phyloP scores from a whole-genome alignment of 2,329 filamentous ascomycete species.

The Stagonosporopsis cucurbitacearum region DNA sequence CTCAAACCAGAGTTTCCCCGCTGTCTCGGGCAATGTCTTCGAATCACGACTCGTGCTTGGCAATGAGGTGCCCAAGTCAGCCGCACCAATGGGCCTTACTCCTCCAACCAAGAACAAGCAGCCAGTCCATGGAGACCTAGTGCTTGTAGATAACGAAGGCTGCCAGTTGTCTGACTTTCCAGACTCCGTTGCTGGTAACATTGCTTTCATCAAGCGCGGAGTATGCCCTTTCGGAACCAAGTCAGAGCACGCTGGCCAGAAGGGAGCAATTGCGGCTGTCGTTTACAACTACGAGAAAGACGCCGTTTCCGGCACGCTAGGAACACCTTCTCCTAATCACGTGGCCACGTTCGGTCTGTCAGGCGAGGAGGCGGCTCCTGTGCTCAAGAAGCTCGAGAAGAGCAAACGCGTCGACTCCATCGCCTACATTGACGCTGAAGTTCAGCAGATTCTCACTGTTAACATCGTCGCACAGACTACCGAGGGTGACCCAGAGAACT shows the following conservation, averaged over 20 bases:
- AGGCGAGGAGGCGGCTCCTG: constrained; percentile 64
- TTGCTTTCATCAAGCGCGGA: constrained; percentile 76
- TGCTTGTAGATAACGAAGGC: constrained; percentile 44
- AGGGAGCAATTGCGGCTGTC: constrained; percentile 74
- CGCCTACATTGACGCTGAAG: constrained; percentile 56
- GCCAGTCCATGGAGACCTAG: constrained; percentile 45
- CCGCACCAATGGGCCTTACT: constrained; percentile 45
- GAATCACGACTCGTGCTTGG: constrained; percentile 48
- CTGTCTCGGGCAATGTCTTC: constrained; percentile 45
- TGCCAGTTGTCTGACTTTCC: constrained; percentile 64
- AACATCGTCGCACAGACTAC: constrained; percentile 52
- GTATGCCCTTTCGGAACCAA: constrained; percentile 76
- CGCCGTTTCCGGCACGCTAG: constrained; percentile 69
- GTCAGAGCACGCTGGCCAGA: constrained; percentile 70
- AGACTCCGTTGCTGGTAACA: constrained; percentile 63
- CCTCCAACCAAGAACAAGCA: constrained; percentile 47
- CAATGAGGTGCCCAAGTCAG: constrained; percentile 42
- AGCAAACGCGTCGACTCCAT: constrained; percentile 51
- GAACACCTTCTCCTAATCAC: constrained; percentile 63
- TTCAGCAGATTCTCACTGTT: constrained; percentile 58
- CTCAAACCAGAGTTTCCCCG: constrained; percentile 46
- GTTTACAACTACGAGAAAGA: constrained; percentile 78
- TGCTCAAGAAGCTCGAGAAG: constrained; percentile 59
- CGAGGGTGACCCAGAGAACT: constrained; percentile 48
- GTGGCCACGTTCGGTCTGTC: constrained; percentile 75